These are phyloP conservation scores for Colletotrichum trifolii DNA, from an alignment of 2,329 filamentous ascomycete genomes.

Conservation along the genomic window DNA sequence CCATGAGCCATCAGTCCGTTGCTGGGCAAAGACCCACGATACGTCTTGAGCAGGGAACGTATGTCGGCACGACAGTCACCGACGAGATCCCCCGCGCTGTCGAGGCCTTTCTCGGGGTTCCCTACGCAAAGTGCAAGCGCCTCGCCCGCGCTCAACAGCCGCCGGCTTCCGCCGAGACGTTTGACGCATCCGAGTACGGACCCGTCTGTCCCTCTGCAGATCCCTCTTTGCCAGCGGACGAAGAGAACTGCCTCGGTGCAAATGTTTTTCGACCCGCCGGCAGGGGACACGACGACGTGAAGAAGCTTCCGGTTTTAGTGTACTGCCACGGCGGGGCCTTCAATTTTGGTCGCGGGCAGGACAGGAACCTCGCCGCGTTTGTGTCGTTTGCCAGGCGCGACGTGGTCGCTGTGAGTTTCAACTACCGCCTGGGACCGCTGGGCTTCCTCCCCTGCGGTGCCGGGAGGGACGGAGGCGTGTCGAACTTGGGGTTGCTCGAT, in stretches of 20 bases:
- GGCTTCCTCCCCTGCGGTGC: slow-evolving; percentile 74
- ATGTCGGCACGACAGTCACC: slow-evolving; percentile 50
- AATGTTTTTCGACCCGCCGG: slow-evolving; percentile 59
- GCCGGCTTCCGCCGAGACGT: slow-evolving; percentile 36
- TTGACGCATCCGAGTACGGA: slow-evolving; percentile 51
- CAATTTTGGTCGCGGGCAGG: slow-evolving; percentile 62
- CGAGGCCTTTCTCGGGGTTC: slow-evolving; percentile 61
- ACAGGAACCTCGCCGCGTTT: slow-evolving; percentile 71
- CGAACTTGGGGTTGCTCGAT: slow-evolving; percentile 74
- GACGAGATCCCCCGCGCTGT: slow-evolving; percentile 52
- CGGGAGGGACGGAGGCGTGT: slow-evolving; percentile 62
- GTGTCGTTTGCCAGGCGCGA: slow-evolving; percentile 64
- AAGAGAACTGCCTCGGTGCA: slow-evolving; percentile 64
- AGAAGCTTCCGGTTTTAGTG: slow-evolving; percentile 59
- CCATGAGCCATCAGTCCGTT: background rate
- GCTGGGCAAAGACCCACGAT: slow-evolving; percentile 23
- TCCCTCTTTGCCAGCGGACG: slow-evolving; percentile 33
- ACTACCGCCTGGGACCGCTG: slow-evolving; percentile 73
- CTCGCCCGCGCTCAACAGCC: slow-evolving; percentile 56
- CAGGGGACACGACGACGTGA: slow-evolving; percentile 32
- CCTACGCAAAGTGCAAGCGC: slow-evolving; percentile 59
- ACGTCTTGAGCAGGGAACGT: slow-evolving; percentile 52
- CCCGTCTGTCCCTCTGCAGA: slow-evolving; percentile 38
- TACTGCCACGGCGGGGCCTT: slow-evolving; percentile 74
- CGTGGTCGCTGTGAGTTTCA: slow-evolving; percentile 69